A percentile compares a stretch with the other conserved stretches of the same genome.
phyloP scores from a whole-genome alignment of 169 alveolate species.

The Cryptosporidium viatorum region DNA sequence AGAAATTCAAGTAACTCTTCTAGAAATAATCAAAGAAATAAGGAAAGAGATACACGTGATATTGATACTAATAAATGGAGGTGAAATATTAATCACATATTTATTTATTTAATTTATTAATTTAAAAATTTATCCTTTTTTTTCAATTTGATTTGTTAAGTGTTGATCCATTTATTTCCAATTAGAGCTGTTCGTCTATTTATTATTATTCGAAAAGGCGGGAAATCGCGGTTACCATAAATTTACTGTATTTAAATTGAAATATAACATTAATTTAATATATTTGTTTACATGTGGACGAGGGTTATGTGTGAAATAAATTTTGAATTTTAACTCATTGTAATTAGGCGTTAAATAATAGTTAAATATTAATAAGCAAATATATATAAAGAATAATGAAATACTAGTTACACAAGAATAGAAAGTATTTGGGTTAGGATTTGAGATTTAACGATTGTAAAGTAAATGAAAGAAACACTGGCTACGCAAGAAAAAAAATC shows the following conservation, averaged over 20 bases:
- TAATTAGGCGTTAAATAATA: not conserved
- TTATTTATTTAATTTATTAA: not conserved
- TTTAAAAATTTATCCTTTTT: not conserved
- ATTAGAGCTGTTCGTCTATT: not conserved
- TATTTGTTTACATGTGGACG: not conserved
- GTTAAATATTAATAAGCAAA: too few relatives aligned
- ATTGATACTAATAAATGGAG: conserved; percentile 64
- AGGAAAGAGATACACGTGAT: conserved; percentile 55
- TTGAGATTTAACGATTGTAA: not conserved
- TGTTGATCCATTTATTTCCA: not conserved
- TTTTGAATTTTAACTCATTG: too few relatives aligned
- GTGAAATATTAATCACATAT: not conserved
- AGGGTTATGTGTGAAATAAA: not conserved
- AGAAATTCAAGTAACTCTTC: conserved; percentile 3
- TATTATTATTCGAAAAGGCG: not conserved
- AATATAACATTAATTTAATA: too few relatives aligned
- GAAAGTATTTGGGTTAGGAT: not conserved
- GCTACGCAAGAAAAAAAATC: not conserved
- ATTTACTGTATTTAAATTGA: not conserved
- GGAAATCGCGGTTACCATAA: not conserved
- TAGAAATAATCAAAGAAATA: conserved; percentile 34
- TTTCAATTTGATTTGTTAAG: not conserved
- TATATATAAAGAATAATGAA: not conserved
- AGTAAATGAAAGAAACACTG: not conserved
- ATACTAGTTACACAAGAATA: too few relatives aligned